Conservation (phyloP, 2,329 filamentous ascomycete genomes). For the Knufia petricola region DNA sequence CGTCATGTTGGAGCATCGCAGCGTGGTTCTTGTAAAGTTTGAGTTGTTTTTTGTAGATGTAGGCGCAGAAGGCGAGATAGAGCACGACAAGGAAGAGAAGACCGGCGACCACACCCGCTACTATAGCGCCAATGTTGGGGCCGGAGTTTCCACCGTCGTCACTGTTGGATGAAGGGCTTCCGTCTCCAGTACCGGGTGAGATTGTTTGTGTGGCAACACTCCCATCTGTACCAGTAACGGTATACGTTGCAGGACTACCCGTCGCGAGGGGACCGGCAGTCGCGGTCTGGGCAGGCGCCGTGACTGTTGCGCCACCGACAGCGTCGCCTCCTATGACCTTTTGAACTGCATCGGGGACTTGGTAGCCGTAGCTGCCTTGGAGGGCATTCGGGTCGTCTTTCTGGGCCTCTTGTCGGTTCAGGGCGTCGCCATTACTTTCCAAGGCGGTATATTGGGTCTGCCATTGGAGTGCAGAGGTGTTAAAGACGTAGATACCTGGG, state of each 20-base stretch:
- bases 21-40: conserved; percentile 61
- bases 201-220: conserved; percentile 32
- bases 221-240: conserved; percentile 41
- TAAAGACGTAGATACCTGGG: conserved; percentile 66
- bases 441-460: conserved; percentile 58
- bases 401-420: conserved; percentile 45
- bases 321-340: conserved; percentile 58
- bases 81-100: conserved; percentile 54
- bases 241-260: conserved; percentile 60
- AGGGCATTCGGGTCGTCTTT: conserved; percentile 46
- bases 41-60: conserved; percentile 64
- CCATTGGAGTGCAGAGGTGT: conserved; percentile 62
- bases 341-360: conserved; percentile 56
- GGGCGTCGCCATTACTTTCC: conserved; percentile 35
- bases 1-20: conserved; percentile 52
- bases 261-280: conserved; percentile 62
- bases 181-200: conserved; percentile 32
- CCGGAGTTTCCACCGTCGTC: conserved; percentile 23
- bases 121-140: conserved; percentile 45
- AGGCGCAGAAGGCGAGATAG: conserved; percentile 69
- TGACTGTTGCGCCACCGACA: conserved; percentile 60
- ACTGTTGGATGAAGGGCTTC: too few species aligned
- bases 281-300: conserved; percentile 51
- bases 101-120: conserved; percentile 55
- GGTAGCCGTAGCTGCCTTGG: conserved; percentile 55